These are phyloP conservation scores for Fraxinus americana DNA, from an alignment of 257 asterid genomes.

Conservation along the genomic window DNA sequence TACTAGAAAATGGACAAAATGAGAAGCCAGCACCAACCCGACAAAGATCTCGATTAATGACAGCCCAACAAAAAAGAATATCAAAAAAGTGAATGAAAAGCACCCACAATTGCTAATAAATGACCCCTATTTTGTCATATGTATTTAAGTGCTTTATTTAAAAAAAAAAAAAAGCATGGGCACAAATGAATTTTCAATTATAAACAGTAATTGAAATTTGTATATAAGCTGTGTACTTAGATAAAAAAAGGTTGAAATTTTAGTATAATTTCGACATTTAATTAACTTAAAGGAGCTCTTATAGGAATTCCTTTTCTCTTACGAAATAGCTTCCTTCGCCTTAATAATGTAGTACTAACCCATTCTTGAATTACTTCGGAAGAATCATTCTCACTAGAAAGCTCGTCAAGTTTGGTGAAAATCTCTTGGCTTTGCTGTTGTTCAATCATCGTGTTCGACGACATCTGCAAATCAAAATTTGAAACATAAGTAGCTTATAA, in stretches of 20 bases:
- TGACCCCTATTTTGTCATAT: not conserved
- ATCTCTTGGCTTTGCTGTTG: not conserved
- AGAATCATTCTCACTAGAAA: constrained; percentile 37
- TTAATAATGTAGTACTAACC: constrained; percentile 34
- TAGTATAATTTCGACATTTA: not conserved
- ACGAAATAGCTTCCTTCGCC: constrained; percentile 46
- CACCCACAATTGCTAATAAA: constrained; percentile 5
- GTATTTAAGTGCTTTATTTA: not conserved
- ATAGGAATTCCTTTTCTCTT: constrained; percentile 66
- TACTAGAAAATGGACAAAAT: constrained; percentile 35
- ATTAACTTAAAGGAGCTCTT: constrained; percentile 53
- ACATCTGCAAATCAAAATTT: constrained; percentile 37
- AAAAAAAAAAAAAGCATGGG: too few relatives aligned
- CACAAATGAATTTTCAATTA: not conserved
- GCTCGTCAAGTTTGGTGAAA: constrained; percentile 23
- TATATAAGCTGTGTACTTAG: not conserved
- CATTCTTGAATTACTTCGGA: constrained; percentile 54
- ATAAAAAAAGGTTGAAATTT: constrained; percentile 13
- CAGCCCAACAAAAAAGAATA: constrained; percentile 20
- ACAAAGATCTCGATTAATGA: constrained; percentile 36
- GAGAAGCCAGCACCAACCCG: constrained; percentile 38
- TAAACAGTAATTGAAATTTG: not conserved
- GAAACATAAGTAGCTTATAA: not conserved
- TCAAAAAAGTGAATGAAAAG: not conserved
- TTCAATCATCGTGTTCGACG: constrained; percentile 20